Evolutionary conservation across 1,139 yeast genomes (phyloP), one percentile per base, ranked within the genome.

Genomic region (Pneumocystis carinii): DNA sequence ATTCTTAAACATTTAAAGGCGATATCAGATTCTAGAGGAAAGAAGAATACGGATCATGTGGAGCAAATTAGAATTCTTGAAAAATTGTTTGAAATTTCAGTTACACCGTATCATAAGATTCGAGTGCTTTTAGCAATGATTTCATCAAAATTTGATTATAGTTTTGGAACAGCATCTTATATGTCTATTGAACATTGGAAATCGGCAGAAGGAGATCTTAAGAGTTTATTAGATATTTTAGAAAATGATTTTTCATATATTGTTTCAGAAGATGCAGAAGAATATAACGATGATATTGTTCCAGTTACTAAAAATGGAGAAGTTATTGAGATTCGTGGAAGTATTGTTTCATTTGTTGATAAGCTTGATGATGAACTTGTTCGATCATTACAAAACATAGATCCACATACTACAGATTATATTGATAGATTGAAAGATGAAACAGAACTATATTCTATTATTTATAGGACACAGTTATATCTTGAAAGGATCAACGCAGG

Each of bases 341-440:
- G 96, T 55, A 78, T 92, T 64, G 83, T 88, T 62, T 85, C 97
- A 17, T 82, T 87, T 67, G 87, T 90, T 67, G 98, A 92, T 77
- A 84, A 97, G 75, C 81, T 94, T 69, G 97, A 90, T 73, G 97
- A 92, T 72, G 99, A 94, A 77, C 86, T 90, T 71, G 87, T 87
- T 67, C 84, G 86, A 70, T 89, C 95, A 62, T 81, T 92, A 70
- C 90, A 90, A 74, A 83, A 83, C 70, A 85, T 89, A 70, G 97
- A 92, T 74, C 96, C 97, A 62, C 97, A 92, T 74, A 87, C 97
- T 38, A 85, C 88, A 66, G 98, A 94, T 75, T 94, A 92, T 75
- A 83, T 92, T 69, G 90, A 86, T 70, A 83, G 97, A 74, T 81
- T 94, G 73, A 86, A 87, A 75, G 96, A 90, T 75, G 98, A 92